Percentiles rank a stretch among this genome's conserved stretches.
Conservation (phyloP, 306 rosid genomes). For the Prosopis cineraria region DNA sequence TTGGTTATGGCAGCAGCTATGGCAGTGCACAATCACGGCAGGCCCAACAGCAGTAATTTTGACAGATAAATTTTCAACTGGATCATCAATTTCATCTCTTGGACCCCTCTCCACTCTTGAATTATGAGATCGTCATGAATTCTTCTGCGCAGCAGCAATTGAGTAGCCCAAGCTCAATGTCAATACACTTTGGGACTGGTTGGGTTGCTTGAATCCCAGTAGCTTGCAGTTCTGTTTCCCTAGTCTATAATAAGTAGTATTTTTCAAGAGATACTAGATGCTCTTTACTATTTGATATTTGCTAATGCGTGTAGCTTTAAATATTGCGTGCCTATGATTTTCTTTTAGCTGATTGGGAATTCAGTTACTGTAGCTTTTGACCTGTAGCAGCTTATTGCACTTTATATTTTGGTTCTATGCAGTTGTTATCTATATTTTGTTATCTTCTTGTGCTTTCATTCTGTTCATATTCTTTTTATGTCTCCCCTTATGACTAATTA, state of each 20-base stretch:
- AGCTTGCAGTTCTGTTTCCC: slow-evolving; percentile 82
- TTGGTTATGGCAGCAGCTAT: slow-evolving; percentile 55
- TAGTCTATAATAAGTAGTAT: slow-evolving; percentile 89
- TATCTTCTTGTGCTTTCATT: slow-evolving; percentile 33
- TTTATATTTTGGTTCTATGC: slow-evolving; percentile 67
- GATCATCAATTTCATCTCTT: slow-evolving; percentile 38
- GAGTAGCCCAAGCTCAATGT: slow-evolving; percentile 51
- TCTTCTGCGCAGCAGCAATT: slow-evolving; percentile 54
- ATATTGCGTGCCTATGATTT: slow-evolving; percentile 65
- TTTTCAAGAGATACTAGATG: slow-evolving; percentile 73
- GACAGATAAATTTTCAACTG: slow-evolving; percentile 37
- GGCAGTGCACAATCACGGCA: slow-evolving; percentile 59
- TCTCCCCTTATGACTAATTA: slow-evolving; percentile 29
- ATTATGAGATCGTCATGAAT: slow-evolving; percentile 48
- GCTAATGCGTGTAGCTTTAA: slow-evolving; percentile 73
- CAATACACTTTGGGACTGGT: slow-evolving; percentile 82
- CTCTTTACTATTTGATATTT: slow-evolving; percentile 66
- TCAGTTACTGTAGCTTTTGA: slow-evolving; percentile 60
- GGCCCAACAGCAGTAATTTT: slow-evolving; percentile 63
- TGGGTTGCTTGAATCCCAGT: slow-evolving; percentile 95
- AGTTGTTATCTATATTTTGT: slow-evolving; percentile 41
- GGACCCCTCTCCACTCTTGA: slow-evolving; percentile 41
- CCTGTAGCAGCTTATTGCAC: slow-evolving; percentile 56
- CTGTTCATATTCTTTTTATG: neutral
- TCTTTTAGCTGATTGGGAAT: slow-evolving; percentile 60